A percentile compares a stretch with the other conserved stretches of the same genome.
phyloP scores from a whole-genome alignment of 2,329 filamentous ascomycete genomes.

The Ascochyta clinopodiicola region DNA sequence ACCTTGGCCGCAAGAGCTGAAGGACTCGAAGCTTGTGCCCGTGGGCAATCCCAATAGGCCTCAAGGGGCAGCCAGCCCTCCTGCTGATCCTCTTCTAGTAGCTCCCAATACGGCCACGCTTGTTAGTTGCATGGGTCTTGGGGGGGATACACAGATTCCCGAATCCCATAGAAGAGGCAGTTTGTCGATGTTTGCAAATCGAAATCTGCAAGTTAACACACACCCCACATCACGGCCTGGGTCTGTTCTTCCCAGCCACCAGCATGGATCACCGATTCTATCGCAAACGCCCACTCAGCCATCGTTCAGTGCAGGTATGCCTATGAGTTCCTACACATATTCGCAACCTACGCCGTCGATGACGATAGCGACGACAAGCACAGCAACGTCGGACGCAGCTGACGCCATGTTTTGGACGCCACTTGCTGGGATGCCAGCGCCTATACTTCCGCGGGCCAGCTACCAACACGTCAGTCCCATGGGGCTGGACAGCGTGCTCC shows the following conservation, averaged over 20 bases:
- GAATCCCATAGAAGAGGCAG: conserved; percentile 32
- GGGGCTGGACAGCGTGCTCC: conserved; percentile 45
- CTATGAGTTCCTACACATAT: conserved; percentile 25
- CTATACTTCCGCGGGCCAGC: conserved; percentile 40
- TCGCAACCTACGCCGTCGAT: conserved; percentile 25
- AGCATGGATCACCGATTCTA: conserved; percentile 23
- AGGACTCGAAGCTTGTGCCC: conserved; percentile 35
- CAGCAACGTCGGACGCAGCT: conserved; percentile 22
- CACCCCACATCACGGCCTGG: conserved; percentile 23
- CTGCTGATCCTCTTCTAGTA: conserved; percentile 26
- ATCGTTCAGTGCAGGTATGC: conserved; percentile 17
- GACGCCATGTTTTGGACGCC: conserved; percentile 48
- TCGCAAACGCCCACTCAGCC: conserved; percentile 19
- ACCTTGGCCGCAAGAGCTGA: conserved; percentile 49
- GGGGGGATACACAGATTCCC: conserved; percentile 8
- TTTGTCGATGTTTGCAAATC: conserved; percentile 39
- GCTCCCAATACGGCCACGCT: conserved; percentile 21
- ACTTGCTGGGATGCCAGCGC: conserved; percentile 49
- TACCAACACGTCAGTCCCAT: conserved; percentile 41
- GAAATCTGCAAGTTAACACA: conserved; percentile 24
- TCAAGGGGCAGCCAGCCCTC: conserved; percentile 27
- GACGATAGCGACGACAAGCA: conserved; percentile 17
- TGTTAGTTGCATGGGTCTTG: conserved; percentile 18
- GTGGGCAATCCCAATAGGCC: conserved; percentile 17
- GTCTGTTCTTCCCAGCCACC: conserved; percentile 24